phyloP scores from a whole-genome alignment of 768 basidiomycete species.

The Phylloporus rhodoxanthus region DNA sequence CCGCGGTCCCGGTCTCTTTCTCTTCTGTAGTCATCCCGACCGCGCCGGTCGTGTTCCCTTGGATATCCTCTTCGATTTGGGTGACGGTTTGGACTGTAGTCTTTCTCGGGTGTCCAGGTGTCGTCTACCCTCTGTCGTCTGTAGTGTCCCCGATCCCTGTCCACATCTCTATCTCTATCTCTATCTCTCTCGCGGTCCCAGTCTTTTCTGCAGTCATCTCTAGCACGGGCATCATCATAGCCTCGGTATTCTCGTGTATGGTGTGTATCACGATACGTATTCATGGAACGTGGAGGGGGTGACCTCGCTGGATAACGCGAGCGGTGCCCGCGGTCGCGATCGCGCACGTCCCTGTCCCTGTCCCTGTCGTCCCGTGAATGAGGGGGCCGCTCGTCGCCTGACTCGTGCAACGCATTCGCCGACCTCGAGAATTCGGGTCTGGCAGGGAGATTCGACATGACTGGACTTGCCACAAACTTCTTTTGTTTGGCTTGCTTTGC shows the following conservation, averaged over 20 bases:
- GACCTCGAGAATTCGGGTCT: slow-evolving; percentile 28
- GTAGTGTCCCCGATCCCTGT: slow-evolving; percentile 18
- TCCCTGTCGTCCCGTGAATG: slow-evolving; percentile 24
- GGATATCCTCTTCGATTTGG: slow-evolving; percentile 13
- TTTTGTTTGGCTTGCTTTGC: slow-evolving; percentile 23
- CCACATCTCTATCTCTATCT: slow-evolving; percentile 17
- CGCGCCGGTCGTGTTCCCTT: slow-evolving; percentile 15
- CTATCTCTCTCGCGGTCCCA: slow-evolving; percentile 18
- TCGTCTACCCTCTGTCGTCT: slow-evolving; percentile 13
- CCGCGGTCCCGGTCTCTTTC: slow-evolving; percentile 18
- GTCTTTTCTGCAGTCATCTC: slow-evolving; percentile 25
- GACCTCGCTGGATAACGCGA: slow-evolving; percentile 15
- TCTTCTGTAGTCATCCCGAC: slow-evolving; percentile 21
- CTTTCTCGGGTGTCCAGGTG: slow-evolving; percentile 11
- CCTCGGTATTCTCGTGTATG: slow-evolving; percentile 18
- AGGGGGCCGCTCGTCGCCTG: slow-evolving; percentile 20
- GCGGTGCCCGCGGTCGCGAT: slow-evolving; percentile 19
- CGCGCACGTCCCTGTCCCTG: slow-evolving; percentile 17
- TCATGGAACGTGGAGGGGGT: slow-evolving; percentile 11
- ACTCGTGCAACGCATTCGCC: slow-evolving; percentile 14
- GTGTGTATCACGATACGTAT: slow-evolving; percentile 20
- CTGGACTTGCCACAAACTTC: background rate
- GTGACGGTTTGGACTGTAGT: slow-evolving; percentile 17
- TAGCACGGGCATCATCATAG: slow-evolving; percentile 15
- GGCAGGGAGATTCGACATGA: slow-evolving; percentile 27